Evolutionary conservation across 2,329 filamentous ascomycete species (phyloP), one percentile per base, ranked within the genome.

Genomic region (Lasiodiplodia gonubiensis): DNA sequence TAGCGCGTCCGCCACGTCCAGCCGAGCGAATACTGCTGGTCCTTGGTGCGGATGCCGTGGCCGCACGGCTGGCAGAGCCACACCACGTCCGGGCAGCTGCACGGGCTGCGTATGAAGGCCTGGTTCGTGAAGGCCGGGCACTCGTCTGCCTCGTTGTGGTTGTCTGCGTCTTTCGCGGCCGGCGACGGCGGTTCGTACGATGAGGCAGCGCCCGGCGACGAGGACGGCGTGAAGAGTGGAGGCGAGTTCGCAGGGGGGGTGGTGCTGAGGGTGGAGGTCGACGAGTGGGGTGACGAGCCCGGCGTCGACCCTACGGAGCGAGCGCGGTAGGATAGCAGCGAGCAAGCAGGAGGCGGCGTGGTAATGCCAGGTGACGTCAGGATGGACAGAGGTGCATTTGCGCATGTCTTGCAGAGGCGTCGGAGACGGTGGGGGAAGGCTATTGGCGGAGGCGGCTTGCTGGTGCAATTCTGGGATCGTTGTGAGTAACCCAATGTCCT

Each of bases 1-100:
- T 97, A 97, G 27, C 92, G 88, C 49, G 88, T 92, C 61, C 94
- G 89, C 94, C 94, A 97, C 69, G 88, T 91, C 93, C 94, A 97
- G 66, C 94, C 92, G 4, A 86, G 83, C 52, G 83, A 77, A 73
- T 90, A 89, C 16, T 83, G 86, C 5, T 83, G 86, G 70, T 90
- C 88, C 14, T 80, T 80, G 39, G 81, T 82, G 27, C 87, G 84
- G 64, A 96, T 88, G 66, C 87, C 86, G 69, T 90, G 87, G 1
- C 93, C 93, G 72, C 94, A 97, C 1, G 91, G 89, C 70, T 91
- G 88, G 78, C 94, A 98, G 30, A 97, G 87, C 91, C 92, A 97
- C 55, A 96, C 88, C 4, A 86, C 86, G 11, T 86, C 80, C 46
- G 80, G 78, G 71, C 87, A 89, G 11, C 78, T 87, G 83, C 86